Base-by-base conservation (phyloP, 495 filamentous ascomycete genomes). In the Penicillium argentinense region DNA sequence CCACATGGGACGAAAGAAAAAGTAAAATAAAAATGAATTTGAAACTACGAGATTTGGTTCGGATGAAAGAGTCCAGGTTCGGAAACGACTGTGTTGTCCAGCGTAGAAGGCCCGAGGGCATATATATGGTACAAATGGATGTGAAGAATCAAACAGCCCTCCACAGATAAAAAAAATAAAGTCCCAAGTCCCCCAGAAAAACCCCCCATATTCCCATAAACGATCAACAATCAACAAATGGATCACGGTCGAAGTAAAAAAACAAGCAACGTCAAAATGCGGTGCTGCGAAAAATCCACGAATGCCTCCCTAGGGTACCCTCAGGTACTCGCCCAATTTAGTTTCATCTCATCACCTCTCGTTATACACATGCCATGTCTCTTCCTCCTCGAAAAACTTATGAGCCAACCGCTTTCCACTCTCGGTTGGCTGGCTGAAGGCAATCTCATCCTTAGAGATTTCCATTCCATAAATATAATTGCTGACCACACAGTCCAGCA, bases 401-500 rank as follows among this genome's bases (percentile, higher is more conserved):
- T 78, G 72, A 9, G 86, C 85, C 47, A 89, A 66, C 28, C 60
- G 54, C 17, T 73, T 76, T 17, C 85, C 85, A 56, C 81, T 86
- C 56, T 83, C 83, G 2, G 85, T 89, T n/a, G 84, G 83, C 55
- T 88, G 86, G 58, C 83, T 87, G 59, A 88, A 88, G 16, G 85
- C 85, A 23, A 89, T 74, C 53, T 75, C 60, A 22, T 74, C 68
- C 64, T 84, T 87, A 25, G 78, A 71, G 28, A 85, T 74, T 47
- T 76, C 74, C 73, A 85, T 77, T 0, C 84, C 84, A 56, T 85
- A 85, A 28, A 86, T 79, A 56, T 84, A 85, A 51, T 80, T 77
- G 51, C 68, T 74, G 42, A 80, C 69, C 38, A 83, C 82, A 47
- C 75, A 77, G 38, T 88, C 80, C 40, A 89, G 50, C 39, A 89